Conservation (phyloP, 2,329 filamentous ascomycete genomes). For the Septoria linicola region DNA sequence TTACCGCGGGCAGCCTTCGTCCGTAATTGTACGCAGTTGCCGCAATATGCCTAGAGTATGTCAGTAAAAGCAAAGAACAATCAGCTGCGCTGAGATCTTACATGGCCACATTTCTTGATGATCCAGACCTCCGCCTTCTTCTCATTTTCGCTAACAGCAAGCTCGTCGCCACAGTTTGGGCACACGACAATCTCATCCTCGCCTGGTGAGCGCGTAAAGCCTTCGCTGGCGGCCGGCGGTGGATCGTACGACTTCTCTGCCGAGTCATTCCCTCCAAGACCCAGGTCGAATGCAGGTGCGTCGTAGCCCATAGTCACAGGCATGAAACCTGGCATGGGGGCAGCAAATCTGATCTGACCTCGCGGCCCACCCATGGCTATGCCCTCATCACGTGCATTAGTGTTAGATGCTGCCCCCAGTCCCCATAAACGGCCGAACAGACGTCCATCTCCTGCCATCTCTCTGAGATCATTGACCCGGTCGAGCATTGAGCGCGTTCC, state of each 20-base stretch:
- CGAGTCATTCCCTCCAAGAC: constrained; percentile 33
- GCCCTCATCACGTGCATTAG: too few species aligned
- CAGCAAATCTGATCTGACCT: constrained; percentile 7
- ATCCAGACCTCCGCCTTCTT: constrained; percentile 88
- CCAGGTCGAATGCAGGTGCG: constrained; percentile 47
- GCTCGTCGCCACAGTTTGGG: constrained; percentile 79
- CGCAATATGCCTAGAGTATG: constrained; percentile 52
- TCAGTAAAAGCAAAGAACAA: constrained; percentile 10
- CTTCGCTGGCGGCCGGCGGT: constrained; percentile 64
- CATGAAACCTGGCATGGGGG: neutral
- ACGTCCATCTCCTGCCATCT: constrained; percentile 5
- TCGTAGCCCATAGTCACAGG: constrained; percentile 41
- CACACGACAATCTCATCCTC: constrained; percentile 76
- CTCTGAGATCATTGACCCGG: neutral
- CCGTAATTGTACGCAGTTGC: constrained; percentile 49
- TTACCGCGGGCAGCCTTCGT: constrained; percentile 15
- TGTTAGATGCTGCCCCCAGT: neutral
- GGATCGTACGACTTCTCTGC: constrained; percentile 57
- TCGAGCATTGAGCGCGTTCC: constrained; percentile 25
- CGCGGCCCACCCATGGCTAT: neutral
- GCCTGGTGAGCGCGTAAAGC: constrained; percentile 75
- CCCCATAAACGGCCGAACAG: neutral
- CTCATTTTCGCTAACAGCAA: constrained; percentile 68
- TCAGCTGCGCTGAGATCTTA: constrained; percentile 50
- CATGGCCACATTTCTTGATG: constrained; percentile 86